Base-by-base conservation (phyloP, 2,329 filamentous ascomycete genomes). In the Zasmidium citrigriseum region DNA sequence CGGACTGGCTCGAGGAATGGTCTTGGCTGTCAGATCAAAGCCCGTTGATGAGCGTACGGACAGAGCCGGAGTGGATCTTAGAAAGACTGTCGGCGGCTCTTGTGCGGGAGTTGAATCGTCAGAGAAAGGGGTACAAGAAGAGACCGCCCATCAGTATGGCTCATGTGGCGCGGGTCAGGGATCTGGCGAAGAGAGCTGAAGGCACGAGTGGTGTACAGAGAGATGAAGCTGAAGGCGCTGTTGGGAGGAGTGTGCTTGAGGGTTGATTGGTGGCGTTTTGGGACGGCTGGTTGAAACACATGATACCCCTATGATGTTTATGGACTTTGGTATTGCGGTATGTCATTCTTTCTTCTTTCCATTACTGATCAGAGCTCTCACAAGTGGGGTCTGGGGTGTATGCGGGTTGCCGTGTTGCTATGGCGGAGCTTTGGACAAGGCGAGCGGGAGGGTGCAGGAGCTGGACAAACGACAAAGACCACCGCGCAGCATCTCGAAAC, bases 51-150 rank as follows among this genome's bases (percentile, higher is more conserved):
- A 84, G 87, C 2, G 81, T 81, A 49, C 82, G 86, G 67, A 83
- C 84, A 56, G 89, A 92, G 75, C 82, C 85, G 14, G 84, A 90
- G 69, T 92, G 89, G 89, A 84, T 92, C 34, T 72, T 91, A 44
- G 86, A 90, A 59, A 80, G 83, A 59, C 72, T 92, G 52, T 82
- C 82, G 60, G 77, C 78, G 52, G 82, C 76, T 58, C 75, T 93
- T 38, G 79, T 83, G 52, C 72, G 75, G 12, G 80, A 84, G 71
- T 70, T 84, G 46, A 75, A 75, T 47, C 58, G 68, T 18, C 58
- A 64, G 34, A 51, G 66, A 3, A 67, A 66, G 44, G 70, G 71
- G 9, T 57, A 62, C n/a, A 63, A 57, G 51, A 61, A 53, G 46
- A 52, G 58, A 50, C 71, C 72, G 9, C 72, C 72, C 0, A 65